These are phyloP conservation scores for Sporothrix euskadiensis DNA, from an alignment of 2,329 filamentous ascomycete species.

Conservation along the genomic window DNA sequence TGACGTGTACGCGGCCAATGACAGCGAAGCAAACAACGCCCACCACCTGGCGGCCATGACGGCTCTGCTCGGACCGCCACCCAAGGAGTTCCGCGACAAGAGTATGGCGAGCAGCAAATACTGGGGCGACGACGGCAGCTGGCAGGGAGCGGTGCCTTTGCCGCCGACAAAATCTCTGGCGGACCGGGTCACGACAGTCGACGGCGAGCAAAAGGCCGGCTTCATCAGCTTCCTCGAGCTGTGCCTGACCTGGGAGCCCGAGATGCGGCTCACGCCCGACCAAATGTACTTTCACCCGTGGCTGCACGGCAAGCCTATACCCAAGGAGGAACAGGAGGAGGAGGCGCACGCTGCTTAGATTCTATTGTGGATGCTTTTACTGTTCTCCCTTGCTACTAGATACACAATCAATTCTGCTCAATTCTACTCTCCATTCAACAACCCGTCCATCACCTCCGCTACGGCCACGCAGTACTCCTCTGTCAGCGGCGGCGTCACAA, in stretches of 20 bases:
- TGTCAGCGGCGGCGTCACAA: slow-evolving; percentile 13
- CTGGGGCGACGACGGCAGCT: slow-evolving; percentile 38
- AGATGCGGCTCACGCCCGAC: slow-evolving; percentile 32
- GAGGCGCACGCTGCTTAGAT: too few relatives aligned
- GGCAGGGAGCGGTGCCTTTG: neutral
- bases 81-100: slow-evolving; percentile 34
- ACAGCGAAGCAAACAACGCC: slow-evolving; percentile 35
- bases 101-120: slow-evolving; percentile 34
- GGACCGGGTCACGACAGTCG: neutral
- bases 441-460: neutral
- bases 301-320: too few relatives aligned
- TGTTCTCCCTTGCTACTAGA: too few relatives aligned
- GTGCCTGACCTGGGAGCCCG: slow-evolving; percentile 36
- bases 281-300: slow-evolving; percentile 37
- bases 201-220: neutral
- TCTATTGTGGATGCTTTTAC: too few relatives aligned
- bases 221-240: slow-evolving; percentile 35
- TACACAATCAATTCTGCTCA: too few relatives aligned
- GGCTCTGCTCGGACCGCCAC: slow-evolving; percentile 37
- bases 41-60: slow-evolving; percentile 38
- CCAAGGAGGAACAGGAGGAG: too few relatives aligned
- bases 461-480: slow-evolving; percentile 19
- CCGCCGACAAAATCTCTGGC: neutral
- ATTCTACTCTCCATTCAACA: neutral
- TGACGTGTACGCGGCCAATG: slow-evolving; percentile 22